phyloP scores from a whole-genome alignment of 352 stramenopile genomes.

The Phytophthora pini region DNA sequence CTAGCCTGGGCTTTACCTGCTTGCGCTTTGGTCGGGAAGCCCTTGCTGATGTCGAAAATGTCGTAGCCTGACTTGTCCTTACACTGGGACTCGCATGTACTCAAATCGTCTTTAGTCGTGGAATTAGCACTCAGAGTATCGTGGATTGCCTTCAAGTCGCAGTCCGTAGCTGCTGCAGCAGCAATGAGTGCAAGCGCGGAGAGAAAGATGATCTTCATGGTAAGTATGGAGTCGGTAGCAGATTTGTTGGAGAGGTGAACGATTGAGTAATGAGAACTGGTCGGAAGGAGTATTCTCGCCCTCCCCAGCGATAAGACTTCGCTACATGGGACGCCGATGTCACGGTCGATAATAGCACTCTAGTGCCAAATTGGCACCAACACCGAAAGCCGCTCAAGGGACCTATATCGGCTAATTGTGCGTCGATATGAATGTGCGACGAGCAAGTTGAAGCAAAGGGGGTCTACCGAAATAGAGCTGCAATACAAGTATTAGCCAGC shows the following conservation, averaged over 20 bases:
- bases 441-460: slow-evolving; percentile 13
- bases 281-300: too few relatives aligned
- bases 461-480: background rate
- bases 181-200: slow-evolving; percentile 18
- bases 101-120: slow-evolving; percentile 1
- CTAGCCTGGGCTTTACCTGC: slow-evolving; percentile 40
- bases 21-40: slow-evolving; percentile 47
- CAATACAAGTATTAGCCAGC: too few relatives aligned
- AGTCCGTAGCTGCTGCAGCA: slow-evolving; percentile 20
- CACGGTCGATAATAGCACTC: too few relatives aligned
- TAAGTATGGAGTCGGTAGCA: background rate
- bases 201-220: slow-evolving; percentile 36
- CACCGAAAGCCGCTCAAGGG: background rate
- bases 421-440: background rate
- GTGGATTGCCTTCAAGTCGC: slow-evolving; percentile 53
- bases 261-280: slow-evolving; percentile 6
- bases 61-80: slow-evolving; percentile 41
- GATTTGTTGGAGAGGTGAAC: slow-evolving; percentile 10
- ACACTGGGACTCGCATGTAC: slow-evolving; percentile 32
- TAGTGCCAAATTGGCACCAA: background rate
- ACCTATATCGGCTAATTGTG: background rate
- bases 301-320: background rate
- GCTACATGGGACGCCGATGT: too few relatives aligned
- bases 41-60: slow-evolving; percentile 46
- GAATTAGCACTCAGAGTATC: slow-evolving; percentile 41